phyloP scores from a whole-genome alignment of 805 yeast species.

The Wickerhamiella occidentalis region DNA sequence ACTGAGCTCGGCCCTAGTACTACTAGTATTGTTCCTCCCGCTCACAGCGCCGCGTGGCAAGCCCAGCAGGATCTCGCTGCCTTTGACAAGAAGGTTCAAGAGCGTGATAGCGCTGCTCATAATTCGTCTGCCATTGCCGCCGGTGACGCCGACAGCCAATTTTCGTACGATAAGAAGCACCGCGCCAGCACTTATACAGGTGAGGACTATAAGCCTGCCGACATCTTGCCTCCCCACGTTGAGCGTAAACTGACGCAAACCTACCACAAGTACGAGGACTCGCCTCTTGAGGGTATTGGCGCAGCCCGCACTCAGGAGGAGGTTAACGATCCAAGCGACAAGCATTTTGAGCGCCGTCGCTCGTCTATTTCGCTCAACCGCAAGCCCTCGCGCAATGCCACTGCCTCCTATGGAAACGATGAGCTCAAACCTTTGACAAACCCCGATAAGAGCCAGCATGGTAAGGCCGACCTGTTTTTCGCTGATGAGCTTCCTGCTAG shows the following conservation, averaged over 20 bases:
- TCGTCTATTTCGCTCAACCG: conserved; percentile 21
- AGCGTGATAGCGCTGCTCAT: neutral
- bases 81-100: conserved; percentile 12
- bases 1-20: neutral
- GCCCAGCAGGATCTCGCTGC: conserved; percentile 19
- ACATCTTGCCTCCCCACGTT: conserved; percentile 23
- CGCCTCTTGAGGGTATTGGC: conserved; percentile 24
- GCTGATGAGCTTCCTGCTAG: conserved; percentile 28
- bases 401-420: conserved; percentile 27
- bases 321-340: conserved; percentile 19
- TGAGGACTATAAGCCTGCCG: conserved; percentile 21
- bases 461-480: conserved; percentile 23
- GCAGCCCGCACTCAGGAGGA: conserved; percentile 25
- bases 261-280: conserved; percentile 25
- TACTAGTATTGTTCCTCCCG: neutral
- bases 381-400: conserved; percentile 25
- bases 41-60: conserved; percentile 18
- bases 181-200: conserved; percentile 22
- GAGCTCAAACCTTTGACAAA: conserved; percentile 26
- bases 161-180: conserved; percentile 26
- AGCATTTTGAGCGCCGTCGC: conserved; percentile 21
- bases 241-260: conserved; percentile 28
- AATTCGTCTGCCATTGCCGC: conserved; percentile 10
- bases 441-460: conserved; percentile 10
- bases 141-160: conserved; percentile 24